Evolutionary conservation across 2,329 filamentous ascomycete genomes (phyloP), one percentile per base, ranked within the genome.

Genomic region (Aspergillus pseudotamarii): DNA sequence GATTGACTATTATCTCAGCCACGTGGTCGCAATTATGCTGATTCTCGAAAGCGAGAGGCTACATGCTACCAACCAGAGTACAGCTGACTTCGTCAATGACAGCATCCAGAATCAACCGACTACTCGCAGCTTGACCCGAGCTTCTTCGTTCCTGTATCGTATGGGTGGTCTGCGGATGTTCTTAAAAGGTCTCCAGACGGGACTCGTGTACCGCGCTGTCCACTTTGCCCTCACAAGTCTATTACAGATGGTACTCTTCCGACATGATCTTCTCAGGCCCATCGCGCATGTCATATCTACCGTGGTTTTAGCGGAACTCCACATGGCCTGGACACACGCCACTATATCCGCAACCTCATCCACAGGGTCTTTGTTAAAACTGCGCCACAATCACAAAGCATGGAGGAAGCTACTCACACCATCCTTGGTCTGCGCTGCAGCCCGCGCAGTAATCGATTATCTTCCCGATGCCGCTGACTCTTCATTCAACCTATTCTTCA

Each of bases 1-100:
- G 51, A 55, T 55, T 21, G 50, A 55, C 32, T 55, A 55, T 32
- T 55, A 55, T 19, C 21, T 55, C 32, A 55, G 51, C 34, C 51
- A 55, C 38, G 51, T 55, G 21, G 51, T 38, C 30, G 19, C 51
- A 10, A 55, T 38, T 12, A 55, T 55, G 32, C 32, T 55, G 3
- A 38, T 55, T 36, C 51, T 38, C 11, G 51, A 55, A 38, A 55
- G 51, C 12, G 51, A 55, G 16, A 55, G 51, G 6, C 19, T 54
- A 16, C 51, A 36, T 54, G n/a, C 51, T 4, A 34, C 11, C n/a
- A 36, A 36, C 32, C 23, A 36, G 4, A 54, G 51, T 26, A 36
- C 51, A 8, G 6, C 51, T 21, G 51, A 54, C n/a, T 54, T 54
- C 32, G 30, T 53, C 32, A 23, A 36, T 26, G 46, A 32, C 9